Evolutionary conservation across 768 basidiomycete species (phyloP).

Genomic region (Auricularia heimuer): DNA sequence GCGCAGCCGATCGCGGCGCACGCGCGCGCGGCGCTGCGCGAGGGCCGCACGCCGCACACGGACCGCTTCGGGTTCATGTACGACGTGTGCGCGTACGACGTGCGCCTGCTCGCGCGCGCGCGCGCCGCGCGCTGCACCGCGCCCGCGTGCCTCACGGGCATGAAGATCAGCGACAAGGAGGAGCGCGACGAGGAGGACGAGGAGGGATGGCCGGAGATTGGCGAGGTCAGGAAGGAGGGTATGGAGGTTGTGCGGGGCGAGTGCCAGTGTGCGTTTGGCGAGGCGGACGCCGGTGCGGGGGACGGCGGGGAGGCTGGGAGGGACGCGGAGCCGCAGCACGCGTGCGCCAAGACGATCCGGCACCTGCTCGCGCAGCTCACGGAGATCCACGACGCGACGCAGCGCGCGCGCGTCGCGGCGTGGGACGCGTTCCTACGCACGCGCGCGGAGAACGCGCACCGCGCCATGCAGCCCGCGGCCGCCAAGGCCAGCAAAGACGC

Average conservation of each 20-base stretch:
- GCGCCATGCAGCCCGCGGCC: conserved; percentile 21
- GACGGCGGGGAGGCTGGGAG: conserved; percentile 19
- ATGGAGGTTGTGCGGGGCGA: conserved; percentile 39
- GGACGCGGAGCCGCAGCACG: conserved; percentile 51
- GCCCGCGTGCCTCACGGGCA: conserved; percentile 77
- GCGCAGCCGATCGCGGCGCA: neutral
- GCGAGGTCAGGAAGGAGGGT: conserved; percentile 7
- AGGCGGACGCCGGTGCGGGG: conserved; percentile 12
- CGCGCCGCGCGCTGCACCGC: conserved; percentile 65
- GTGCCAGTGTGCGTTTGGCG: conserved; percentile 33
- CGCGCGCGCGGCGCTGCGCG: neutral
- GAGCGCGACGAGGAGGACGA: conserved; percentile 62
- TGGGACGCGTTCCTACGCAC: conserved; percentile 87
- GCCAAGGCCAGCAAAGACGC: too few relatives aligned
- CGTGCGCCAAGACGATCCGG: conserved; percentile 65
- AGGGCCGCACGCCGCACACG: conserved; percentile 27
- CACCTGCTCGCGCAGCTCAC: conserved; percentile 67
- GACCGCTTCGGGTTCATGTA: conserved; percentile 91
- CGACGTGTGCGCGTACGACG: conserved; percentile 72
- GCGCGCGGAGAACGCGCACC: conserved; percentile 30
- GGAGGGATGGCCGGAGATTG: conserved; percentile 20
- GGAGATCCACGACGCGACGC: conserved; percentile 72
- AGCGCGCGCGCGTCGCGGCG: conserved; percentile 55
- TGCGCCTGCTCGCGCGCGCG: conserved; percentile 63
- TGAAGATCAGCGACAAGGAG: conserved; percentile 76